Evolutionary conservation across 1,284 basidiomycete species (phyloP).

Genomic region (Paramarasmius palmivorus): DNA sequence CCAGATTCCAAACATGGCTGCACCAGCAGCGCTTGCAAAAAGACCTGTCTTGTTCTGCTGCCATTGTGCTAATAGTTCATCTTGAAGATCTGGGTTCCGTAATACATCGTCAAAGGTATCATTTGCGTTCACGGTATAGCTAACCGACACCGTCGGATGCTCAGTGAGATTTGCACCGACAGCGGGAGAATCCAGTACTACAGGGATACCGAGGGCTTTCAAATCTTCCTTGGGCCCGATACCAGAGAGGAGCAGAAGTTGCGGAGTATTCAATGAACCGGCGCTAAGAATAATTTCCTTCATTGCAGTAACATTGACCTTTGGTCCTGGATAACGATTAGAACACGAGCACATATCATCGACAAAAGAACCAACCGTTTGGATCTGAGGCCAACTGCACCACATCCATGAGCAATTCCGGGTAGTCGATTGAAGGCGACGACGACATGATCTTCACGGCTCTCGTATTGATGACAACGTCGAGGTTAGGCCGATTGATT

Average conservation of each 20-base stretch:
- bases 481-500: slow-evolving; percentile 36
- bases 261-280: slow-evolving; percentile 16
- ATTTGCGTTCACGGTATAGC: slow-evolving; percentile 14
- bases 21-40: background rate
- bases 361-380: too few relatives aligned
- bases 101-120: slow-evolving; percentile 16
- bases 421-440: too few relatives aligned
- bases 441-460: slow-evolving; percentile 39
- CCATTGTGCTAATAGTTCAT: slow-evolving; percentile 13
- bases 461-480: slow-evolving; percentile 40
- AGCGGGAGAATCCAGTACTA: slow-evolving; percentile 17
- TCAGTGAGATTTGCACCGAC: slow-evolving; percentile 19
- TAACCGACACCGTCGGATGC: slow-evolving; percentile 13
- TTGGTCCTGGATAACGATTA: background rate
- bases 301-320: slow-evolving; percentile 8
- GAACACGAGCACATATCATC: too few relatives aligned
- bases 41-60: slow-evolving; percentile 6
- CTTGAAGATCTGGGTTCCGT: slow-evolving; percentile 3
- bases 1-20: background rate
- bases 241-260: slow-evolving; percentile 17
- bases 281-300: slow-evolving; percentile 20
- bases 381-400: too few relatives aligned
- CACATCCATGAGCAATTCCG: too few relatives aligned
- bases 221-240: slow-evolving; percentile 17
- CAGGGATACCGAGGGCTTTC: slow-evolving; percentile 9